Evolutionary conservation across 2,329 filamentous ascomycete genomes (phyloP).

Genomic region (Fonsecaea nubica): DNA sequence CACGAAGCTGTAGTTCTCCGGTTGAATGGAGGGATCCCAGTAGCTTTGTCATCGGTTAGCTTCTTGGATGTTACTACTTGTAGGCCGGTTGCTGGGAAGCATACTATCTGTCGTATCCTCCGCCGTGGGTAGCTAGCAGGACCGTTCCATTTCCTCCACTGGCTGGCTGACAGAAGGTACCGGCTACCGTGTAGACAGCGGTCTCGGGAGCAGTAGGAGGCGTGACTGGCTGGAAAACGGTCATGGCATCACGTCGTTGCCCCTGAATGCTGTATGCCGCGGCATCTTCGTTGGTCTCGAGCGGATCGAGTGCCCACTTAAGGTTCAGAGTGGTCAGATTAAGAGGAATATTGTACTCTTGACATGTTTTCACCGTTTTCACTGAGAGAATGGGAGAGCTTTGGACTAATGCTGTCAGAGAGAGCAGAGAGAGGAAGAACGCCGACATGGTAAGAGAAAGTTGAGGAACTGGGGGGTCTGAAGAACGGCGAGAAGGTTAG

Average conservation of each 20-base stretch:
- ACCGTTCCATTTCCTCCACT: conserved; percentile 16
- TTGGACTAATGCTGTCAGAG: too few relatives aligned
- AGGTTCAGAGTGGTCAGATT: conserved; percentile 15
- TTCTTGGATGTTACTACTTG: not conserved
- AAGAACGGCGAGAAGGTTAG: too few relatives aligned
- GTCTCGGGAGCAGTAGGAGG: conserved; percentile 4
- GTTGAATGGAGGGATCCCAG: conserved; percentile 17
- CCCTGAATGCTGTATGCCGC: conserved; percentile 5
- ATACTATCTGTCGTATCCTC: conserved; percentile 15
- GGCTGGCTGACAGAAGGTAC: conserved; percentile 18
- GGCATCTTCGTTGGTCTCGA: conserved; percentile 17
- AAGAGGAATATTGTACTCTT: conserved; percentile 14
- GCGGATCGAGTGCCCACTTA: conserved; percentile 13
- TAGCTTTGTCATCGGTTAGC: conserved; percentile 12
- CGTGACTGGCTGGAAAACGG: conserved; percentile 2
- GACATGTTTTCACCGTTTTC: conserved; percentile 8
- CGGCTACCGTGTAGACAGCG: conserved; percentile 17
- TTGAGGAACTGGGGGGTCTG: too few relatives aligned
- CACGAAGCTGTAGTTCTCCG: conserved; percentile 23
- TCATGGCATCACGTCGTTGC: conserved; percentile 9
- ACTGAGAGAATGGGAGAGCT: too few relatives aligned
- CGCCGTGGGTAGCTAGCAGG: conserved; percentile 20
- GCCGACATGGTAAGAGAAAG: too few relatives aligned
- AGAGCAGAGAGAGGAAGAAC: too few relatives aligned
- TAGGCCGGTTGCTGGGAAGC: not conserved